Evolutionary conservation across 805 yeast genomes (phyloP), one percentile per base, ranked within the genome.

Genomic region (Wickerhamomyces kurtzmanii): DNA sequence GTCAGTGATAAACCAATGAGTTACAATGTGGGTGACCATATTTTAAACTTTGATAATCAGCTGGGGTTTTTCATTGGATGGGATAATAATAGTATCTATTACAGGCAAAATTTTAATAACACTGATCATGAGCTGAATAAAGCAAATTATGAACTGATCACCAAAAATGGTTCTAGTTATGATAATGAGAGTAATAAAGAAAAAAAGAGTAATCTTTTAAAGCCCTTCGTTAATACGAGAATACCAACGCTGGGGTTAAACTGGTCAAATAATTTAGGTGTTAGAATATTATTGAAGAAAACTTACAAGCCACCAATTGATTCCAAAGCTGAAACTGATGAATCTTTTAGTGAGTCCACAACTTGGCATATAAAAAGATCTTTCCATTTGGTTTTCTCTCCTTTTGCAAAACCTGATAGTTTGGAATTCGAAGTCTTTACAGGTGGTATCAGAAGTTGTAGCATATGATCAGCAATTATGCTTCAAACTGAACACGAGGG

Each of bases 31-130:
- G 44, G 46, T 15, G 40, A 26, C 24, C 36, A 37, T 21, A 41
- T 47, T n/a, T 43, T 38, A 38, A 62, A 47, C 22, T 53, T 66
- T 27, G 80, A 77, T 31, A 71, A 74, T 43, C 94, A 85, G 44
- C 42, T 75, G 12, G 82, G 87, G 6, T 73, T 79, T 68, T 55
- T 72, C 24, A 65, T 73, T 13, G 95, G 94, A 1, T 85, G 94
- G 94, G 75, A 71, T 35, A 56, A 57, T 31, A 50, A 53, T 1
- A 46, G 55, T 12, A 58, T 64, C 14, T 26, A 39, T 22, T 39
- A 46, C 26, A 41, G 57, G 17, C 60, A 57, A 24, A 35, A 23
- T 12, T 38, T 23, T 23, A 37, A 31, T 21, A 43, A 32, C n/a
- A 45, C 44, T 22, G 22, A 43, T 15, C 16, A 9, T 5, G 29